phyloP scores from a whole-genome alignment of 768 basidiomycete species.

The Panaeolus papilionaceus region DNA sequence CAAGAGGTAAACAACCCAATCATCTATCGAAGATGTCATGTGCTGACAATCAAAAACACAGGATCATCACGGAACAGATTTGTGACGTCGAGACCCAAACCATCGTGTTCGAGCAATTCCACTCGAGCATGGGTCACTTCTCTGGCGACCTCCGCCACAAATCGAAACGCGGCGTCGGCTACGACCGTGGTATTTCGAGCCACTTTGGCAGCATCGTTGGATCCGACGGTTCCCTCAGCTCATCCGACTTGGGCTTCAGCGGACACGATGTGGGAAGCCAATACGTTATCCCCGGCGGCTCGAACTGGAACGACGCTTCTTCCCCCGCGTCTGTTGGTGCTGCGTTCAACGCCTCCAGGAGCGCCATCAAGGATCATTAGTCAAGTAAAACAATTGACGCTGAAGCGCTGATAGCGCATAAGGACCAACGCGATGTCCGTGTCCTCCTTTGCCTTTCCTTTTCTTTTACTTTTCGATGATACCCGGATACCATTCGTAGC shows the following conservation, averaged over 20 bases:
- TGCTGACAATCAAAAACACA: slow-evolving; percentile 22
- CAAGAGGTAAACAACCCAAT: slow-evolving; percentile 40
- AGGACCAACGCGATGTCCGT: neutral
- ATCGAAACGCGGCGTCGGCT: slow-evolving; percentile 44
- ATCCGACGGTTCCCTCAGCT: slow-evolving; percentile 43
- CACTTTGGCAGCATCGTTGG: slow-evolving; percentile 40
- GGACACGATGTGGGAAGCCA: slow-evolving; percentile 43
- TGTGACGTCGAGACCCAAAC: slow-evolving; percentile 58
- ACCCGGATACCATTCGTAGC: neutral
- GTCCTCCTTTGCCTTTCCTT: neutral
- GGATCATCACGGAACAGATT: slow-evolving; percentile 51
- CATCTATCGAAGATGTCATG: neutral
- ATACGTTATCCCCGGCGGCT: slow-evolving; percentile 40
- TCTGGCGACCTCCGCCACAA: slow-evolving; percentile 43
- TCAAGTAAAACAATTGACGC: slow-evolving; percentile 18
- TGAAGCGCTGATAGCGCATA: slow-evolving; percentile 8
- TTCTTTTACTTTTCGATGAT: neutral
- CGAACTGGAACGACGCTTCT: slow-evolving; percentile 44
- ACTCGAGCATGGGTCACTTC: slow-evolving; percentile 42
- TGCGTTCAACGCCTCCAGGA: slow-evolving; percentile 37
- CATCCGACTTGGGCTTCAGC: slow-evolving; percentile 44
- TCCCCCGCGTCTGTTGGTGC: slow-evolving; percentile 38
- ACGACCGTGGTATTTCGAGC: slow-evolving; percentile 41
- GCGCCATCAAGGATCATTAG: slow-evolving; percentile 27
- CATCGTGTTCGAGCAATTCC: slow-evolving; percentile 50